phyloP scores from a whole-genome alignment of 371 early-diverging fungal species.

The Rhizopus stolonifer region DNA sequence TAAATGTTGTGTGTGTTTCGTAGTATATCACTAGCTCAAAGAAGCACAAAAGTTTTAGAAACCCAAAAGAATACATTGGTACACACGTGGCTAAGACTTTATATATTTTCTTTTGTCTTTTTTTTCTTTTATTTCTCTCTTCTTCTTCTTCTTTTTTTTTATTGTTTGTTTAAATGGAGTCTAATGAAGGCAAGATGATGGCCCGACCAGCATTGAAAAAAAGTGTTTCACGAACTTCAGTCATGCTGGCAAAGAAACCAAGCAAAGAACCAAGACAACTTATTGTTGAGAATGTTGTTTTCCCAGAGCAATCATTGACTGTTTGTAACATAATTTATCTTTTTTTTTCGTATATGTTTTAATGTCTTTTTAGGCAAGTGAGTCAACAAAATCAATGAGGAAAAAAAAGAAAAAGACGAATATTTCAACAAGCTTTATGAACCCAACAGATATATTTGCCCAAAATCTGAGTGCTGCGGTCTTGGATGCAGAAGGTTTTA shows the following conservation, averaged over 20 bases:
- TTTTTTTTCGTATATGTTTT: neutral
- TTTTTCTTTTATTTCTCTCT: no score
- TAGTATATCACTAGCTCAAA: no score
- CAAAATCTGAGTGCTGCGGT: conserved; percentile 49
- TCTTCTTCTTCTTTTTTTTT: neutral
- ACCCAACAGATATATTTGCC: conserved; percentile 48
- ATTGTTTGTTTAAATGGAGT: neutral
- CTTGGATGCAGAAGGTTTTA: conserved; percentile 41
- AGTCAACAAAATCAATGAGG: conserved; percentile 20
- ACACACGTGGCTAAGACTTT: no score
- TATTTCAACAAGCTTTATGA: conserved; percentile 17
- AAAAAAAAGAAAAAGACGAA: conserved; percentile 13
- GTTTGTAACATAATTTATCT: neutral
- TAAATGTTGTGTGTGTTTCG: no score
- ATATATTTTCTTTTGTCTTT: no score
- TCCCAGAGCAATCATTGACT: conserved; percentile 18
- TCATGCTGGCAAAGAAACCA: neutral
- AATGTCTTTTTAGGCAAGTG: conserved; percentile 13
- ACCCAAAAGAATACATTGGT: no score
- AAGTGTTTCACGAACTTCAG: neutral
- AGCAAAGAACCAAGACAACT: conserved; percentile 9
- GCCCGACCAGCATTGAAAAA: neutral
- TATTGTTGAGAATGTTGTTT: conserved; percentile 16
- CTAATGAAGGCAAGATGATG: neutral
- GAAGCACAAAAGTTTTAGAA: no score